Evolutionary conservation across 2,329 filamentous ascomycete species (phyloP).

Genomic region (Hymenoscyphus salicellus): DNA sequence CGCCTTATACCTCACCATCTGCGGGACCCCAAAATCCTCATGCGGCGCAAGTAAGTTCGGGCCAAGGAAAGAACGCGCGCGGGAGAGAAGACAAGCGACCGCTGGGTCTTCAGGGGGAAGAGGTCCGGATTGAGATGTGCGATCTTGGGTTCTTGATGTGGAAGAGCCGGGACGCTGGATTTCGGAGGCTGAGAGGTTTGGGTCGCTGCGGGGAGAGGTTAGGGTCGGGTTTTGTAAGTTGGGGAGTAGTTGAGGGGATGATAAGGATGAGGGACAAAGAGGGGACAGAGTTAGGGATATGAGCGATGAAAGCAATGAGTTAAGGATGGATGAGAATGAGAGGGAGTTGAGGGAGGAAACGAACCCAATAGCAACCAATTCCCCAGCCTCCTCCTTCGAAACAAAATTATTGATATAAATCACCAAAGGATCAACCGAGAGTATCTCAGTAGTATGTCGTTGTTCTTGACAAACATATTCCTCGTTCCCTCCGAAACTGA

Average conservation of each 20-base stretch:
- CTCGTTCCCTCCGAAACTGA: neutral
- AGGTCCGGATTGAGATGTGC: constrained; percentile 15
- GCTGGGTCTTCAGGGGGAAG: constrained; percentile 11
- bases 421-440: constrained; percentile 26
- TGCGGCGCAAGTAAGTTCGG: constrained; percentile 7
- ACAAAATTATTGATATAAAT: constrained; percentile 30
- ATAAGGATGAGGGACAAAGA: no score
- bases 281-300: no score
- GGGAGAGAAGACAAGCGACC: constrained; percentile 15
- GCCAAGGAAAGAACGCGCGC: constrained; percentile 17
- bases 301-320: no score
- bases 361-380: constrained; percentile 20
- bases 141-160: constrained; percentile 7
- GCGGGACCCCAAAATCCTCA: constrained; percentile 17
- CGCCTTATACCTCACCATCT: constrained; percentile 21
- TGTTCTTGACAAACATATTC: constrained; percentile 17
- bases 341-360: neutral
- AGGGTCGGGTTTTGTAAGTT: no score
- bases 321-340: no score
- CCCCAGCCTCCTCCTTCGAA: constrained; percentile 12
- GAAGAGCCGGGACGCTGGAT: constrained; percentile 9
- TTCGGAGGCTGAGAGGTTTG: constrained; percentile 12
- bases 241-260: no score
- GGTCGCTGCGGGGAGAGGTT: constrained; percentile 1
- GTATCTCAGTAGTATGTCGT: constrained; percentile 24